A percentile compares a stretch with the other conserved stretches of the same genome.
Evolutionary conservation across 805 yeast species (phyloP).

Genomic region (Grigorovia yakushimaensis): DNA sequence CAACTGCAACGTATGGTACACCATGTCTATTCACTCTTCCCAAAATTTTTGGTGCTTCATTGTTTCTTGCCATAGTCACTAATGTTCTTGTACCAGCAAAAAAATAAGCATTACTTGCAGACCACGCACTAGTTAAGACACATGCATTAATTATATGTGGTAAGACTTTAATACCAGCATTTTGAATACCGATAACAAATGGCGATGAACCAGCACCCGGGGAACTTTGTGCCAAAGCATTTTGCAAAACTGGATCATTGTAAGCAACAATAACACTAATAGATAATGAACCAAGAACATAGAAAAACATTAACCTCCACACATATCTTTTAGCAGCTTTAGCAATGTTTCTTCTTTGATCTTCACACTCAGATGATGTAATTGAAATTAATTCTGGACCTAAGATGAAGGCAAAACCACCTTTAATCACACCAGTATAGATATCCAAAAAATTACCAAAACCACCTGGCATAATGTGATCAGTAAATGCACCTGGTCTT

Average conservation of each 20-base stretch:
- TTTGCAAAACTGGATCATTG: constrained; percentile 39
- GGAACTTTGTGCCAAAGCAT: constrained; percentile 39
- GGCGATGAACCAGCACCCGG: constrained; percentile 58
- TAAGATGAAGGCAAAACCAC: constrained; percentile 56
- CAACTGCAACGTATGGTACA: constrained; percentile 38
- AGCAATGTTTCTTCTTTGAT: constrained; percentile 51
- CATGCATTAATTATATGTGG: constrained; percentile 55
- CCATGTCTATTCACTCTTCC: constrained; percentile 42
- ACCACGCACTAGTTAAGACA: constrained; percentile 49
- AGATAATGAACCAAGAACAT: constrained; percentile 45
- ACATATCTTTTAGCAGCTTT: constrained; percentile 53
- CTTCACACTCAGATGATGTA: constrained; percentile 48
- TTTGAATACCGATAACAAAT: constrained; percentile 53
- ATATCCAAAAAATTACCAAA: constrained; percentile 57
- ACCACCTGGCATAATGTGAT: constrained; percentile 39
- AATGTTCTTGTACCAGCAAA: constrained; percentile 48
- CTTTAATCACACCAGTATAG: constrained; percentile 52
- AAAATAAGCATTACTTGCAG: constrained; percentile 41
- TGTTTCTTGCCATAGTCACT: constrained; percentile 34
- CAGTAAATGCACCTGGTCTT: constrained; percentile 47
- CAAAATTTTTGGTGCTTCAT: constrained; percentile 41
- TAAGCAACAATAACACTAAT: constrained; percentile 53
- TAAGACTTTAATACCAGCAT: constrained; percentile 50
- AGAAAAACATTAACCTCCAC: constrained; percentile 52
- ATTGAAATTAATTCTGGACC: constrained; percentile 54